phyloP scores from a whole-genome alignment of 331 rosid genomes.

The Quercus tomentella region DNA sequence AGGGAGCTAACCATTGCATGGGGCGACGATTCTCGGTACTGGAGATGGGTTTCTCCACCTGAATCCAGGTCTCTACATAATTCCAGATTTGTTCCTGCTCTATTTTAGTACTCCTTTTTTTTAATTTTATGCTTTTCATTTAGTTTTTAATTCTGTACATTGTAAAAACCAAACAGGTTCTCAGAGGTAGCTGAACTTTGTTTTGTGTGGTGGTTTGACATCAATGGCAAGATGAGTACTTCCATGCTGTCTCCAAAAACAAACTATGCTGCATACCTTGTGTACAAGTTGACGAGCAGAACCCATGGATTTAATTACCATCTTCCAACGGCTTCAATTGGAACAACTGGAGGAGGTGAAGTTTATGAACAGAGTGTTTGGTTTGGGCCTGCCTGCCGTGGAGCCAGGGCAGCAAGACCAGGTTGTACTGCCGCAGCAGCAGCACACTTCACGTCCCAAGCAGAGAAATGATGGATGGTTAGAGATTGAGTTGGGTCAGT shows the following conservation, averaged over 20 bases:
- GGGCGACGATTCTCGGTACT: neutral
- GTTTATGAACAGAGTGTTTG: too few relatives aligned
- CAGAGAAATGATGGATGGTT: conserved; percentile 32
- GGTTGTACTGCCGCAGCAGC: too few relatives aligned
- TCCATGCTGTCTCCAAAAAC: conserved; percentile 18
- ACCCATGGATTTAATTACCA: fast-evolving
- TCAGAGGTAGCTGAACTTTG: conserved; percentile 1
- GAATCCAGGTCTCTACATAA: neutral
- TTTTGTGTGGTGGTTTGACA: conserved; percentile 21
- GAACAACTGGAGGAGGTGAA: neutral
- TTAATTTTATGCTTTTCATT: too few relatives aligned
- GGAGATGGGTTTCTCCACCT: conserved; percentile 4
- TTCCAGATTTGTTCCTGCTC: neutral
- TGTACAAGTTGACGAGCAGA: neutral
- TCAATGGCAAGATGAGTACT: conserved; percentile 12
- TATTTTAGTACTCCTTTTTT: neutral
- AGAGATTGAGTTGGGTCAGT: conserved; percentile 33
- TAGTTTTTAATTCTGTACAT: too few relatives aligned
- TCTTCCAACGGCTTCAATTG: neutral
- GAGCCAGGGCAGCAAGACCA: too few relatives aligned
- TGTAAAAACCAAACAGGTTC: neutral
- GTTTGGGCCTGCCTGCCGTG: too few relatives aligned
- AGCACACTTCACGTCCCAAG: too few relatives aligned
- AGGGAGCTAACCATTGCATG: conserved; percentile 6
- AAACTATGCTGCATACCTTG: conserved; percentile 16